A percentile compares a stretch with the other conserved stretches of the same genome.
These are phyloP conservation scores for Trypanosoma theileri DNA, from an alignment of 208 protist species.

Conservation along the genomic window DNA sequence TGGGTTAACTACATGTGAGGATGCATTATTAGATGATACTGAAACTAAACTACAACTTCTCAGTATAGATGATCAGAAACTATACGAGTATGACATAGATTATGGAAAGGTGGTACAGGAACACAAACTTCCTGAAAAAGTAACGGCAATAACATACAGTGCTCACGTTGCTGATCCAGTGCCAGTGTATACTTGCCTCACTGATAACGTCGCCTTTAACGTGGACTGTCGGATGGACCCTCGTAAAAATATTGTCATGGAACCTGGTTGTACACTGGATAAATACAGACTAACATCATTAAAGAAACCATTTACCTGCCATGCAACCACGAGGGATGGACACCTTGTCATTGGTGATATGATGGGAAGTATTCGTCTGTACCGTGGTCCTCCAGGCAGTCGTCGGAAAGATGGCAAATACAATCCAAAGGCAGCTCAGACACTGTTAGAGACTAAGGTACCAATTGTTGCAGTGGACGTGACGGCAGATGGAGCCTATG, in stretches of 20 bases:
- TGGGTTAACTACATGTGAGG: slow-evolving; percentile 29
- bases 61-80: slow-evolving; percentile 30
- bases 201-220: slow-evolving; percentile 58
- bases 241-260: slow-evolving; percentile 39
- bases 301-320: slow-evolving; percentile 49
- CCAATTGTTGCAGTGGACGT: slow-evolving; percentile 62
- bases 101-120: slow-evolving; percentile 52
- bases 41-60: slow-evolving; percentile 51
- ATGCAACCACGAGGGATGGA: slow-evolving; percentile 52
- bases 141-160: slow-evolving; percentile 39
- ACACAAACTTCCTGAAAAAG: slow-evolving; percentile 32
- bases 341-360: slow-evolving; percentile 61
- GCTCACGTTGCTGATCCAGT: slow-evolving; percentile 40
- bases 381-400: slow-evolving; percentile 54
- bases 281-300: slow-evolving; percentile 41
- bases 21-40: slow-evolving; percentile 48
- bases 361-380: slow-evolving; percentile 58
- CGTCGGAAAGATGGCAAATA: slow-evolving; percentile 40
- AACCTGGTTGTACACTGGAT: slow-evolving; percentile 33
- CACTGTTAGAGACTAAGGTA: slow-evolving; percentile 47
- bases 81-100: slow-evolving; percentile 51
- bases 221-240: slow-evolving; percentile 66
- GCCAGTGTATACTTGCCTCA: slow-evolving; percentile 55
- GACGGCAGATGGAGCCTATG: slow-evolving; percentile 56
- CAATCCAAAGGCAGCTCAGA: slow-evolving; percentile 64